Percentiles rank a stretch among this genome's conserved stretches.
phyloP scores from a whole-genome alignment of 805 yeast species.

The Kuraishia piskuri region DNA sequence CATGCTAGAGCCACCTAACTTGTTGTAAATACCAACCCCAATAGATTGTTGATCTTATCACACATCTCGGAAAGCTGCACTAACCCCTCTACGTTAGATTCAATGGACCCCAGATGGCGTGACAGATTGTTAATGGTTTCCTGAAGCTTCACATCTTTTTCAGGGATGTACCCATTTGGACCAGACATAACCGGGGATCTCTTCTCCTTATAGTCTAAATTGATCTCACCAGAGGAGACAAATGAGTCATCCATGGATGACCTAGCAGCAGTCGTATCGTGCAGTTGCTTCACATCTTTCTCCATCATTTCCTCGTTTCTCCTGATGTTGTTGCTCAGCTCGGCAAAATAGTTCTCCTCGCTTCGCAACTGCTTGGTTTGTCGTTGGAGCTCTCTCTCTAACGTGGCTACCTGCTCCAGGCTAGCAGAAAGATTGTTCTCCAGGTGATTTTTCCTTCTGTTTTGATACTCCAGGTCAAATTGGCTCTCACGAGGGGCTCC shows the following conservation, averaged over 20 bases:
- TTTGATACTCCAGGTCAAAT: slow-evolving; percentile 1
- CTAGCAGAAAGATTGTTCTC: slow-evolving; percentile 1
- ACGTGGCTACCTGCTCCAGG: neutral
- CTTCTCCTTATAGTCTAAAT: neutral
- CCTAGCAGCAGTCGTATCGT: neutral
- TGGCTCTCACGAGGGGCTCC: neutral
- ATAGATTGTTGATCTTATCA: neutral
- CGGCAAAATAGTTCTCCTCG: neutral
- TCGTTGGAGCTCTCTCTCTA: neutral
- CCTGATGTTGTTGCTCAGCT: neutral
- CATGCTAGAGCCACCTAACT: too few relatives aligned
- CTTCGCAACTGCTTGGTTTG: neutral
- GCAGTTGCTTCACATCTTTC: neutral
- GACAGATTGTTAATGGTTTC: neutral
- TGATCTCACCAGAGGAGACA: neutral
- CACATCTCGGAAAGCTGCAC: slow-evolving; percentile 1
- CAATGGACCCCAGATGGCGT: neutral
- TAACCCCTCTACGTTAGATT: neutral
- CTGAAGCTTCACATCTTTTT: slow-evolving; percentile 1
- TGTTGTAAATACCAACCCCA: neutral
- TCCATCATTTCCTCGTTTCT: slow-evolving; percentile 1
- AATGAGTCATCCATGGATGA: neutral
- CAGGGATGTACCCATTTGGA: neutral
- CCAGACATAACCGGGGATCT: neutral
- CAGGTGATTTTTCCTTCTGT: neutral